Base-by-base conservation (phyloP, 352 stramenopile genomes). In the Thalassiosira oceanica region DNA sequence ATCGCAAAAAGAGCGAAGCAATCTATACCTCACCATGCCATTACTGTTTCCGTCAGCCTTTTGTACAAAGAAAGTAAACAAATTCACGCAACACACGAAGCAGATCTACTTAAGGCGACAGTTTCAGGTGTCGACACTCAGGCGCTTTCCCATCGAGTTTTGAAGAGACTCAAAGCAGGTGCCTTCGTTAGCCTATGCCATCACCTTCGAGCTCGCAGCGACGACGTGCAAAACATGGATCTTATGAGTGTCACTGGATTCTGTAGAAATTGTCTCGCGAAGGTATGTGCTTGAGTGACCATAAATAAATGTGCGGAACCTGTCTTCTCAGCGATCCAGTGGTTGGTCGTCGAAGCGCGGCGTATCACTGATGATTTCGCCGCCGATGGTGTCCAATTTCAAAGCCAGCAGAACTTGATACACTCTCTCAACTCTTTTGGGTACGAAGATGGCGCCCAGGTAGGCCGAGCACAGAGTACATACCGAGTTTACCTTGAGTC, bases 221-320 rank as follows among this genome's bases (percentile, higher is more conserved):
- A 90, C 52, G 41, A 73, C 62, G 83, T 89, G 23, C 67, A 79
- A 45, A 93, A 93, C 54, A 90, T 93, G 42, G 85, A 93, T 65
- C 49, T 93, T 7, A 93, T 93, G 87, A 87, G 72, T 13, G 44
- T 87, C 16, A 77, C 66, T 50, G 87, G 87, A 31, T 92, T 93
- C 61, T 93, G 87, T 77, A 65, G 87, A n/a, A 93, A 93, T 50
- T 93, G 87, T 52, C 49, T 93, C 13, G 81, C 85, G 13, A 93
- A 93, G 75, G 81, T 87, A 67, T 27, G 77, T 53, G 18, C 46
- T 44, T 2, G 1, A 49, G 21, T 69, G 43, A n/a, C 36, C 0
- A 35, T 24, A 4, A 11, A 2, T 51, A 8, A 15, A 20, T 31
- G 11, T 15, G 53, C 41, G 45, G 15, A 24, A n/a, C 39, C 42